These are phyloP conservation scores for Hymenotorrendiella dingleyae DNA, from an alignment of 2,329 filamentous ascomycete genomes.

Conservation along the genomic window DNA sequence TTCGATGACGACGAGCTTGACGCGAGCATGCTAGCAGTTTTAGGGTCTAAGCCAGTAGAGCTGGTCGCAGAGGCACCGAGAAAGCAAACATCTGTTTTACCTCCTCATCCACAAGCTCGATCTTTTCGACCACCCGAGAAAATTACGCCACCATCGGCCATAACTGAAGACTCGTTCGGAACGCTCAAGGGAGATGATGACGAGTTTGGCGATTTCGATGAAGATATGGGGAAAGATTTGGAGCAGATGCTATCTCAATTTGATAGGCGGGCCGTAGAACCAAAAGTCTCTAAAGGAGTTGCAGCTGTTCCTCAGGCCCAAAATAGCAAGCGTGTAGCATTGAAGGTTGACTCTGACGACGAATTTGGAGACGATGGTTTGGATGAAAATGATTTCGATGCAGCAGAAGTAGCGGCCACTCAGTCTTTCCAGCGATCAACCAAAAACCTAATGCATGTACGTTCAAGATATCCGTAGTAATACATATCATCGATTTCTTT, in stretches of 20 bases:
- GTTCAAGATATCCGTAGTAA: constrained; percentile 37
- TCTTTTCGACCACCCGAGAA: background rate
- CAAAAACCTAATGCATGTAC: constrained; percentile 43
- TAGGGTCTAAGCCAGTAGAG: constrained; percentile 39
- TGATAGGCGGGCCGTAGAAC: constrained; percentile 34
- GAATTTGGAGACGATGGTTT: constrained; percentile 65
- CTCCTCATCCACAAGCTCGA: constrained; percentile 2
- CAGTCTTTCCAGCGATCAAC: constrained; percentile 46
- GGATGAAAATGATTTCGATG: constrained; percentile 67
- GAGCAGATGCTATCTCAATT: constrained; percentile 52
- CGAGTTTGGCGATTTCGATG: constrained; percentile 62
- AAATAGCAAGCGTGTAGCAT: background rate
- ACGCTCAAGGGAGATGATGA: constrained; percentile 33
- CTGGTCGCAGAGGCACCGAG: no score
- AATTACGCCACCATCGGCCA: background rate
- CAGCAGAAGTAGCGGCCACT: constrained; percentile 65
- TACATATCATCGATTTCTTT: constrained; percentile 24
- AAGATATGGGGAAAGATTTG: constrained; percentile 52
- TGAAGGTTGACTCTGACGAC: constrained; percentile 53
- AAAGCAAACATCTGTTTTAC: background rate
- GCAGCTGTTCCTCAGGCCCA: background rate
- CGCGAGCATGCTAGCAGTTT: constrained; percentile 41
- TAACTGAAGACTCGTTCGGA: background rate
- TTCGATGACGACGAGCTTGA: constrained; percentile 49
- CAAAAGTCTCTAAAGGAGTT: background rate